Evolutionary conservation across 768 basidiomycete species (phyloP).

Genomic region (Pisolithus microcarpus): DNA sequence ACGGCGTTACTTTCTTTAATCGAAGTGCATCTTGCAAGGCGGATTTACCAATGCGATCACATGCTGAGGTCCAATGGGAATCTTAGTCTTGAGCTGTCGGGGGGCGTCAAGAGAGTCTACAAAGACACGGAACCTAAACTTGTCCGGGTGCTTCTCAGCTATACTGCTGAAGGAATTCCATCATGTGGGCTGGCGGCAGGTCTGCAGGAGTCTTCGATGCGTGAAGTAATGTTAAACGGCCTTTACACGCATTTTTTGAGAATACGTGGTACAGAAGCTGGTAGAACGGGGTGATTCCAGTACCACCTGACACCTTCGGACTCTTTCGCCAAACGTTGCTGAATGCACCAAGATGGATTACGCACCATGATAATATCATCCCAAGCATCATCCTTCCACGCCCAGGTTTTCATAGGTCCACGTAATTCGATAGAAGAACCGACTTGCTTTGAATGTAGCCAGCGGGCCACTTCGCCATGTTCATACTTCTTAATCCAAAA

Average conservation of each 20-base stretch:
- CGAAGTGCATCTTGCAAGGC: constrained; percentile 40
- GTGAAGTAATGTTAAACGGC: constrained; percentile 69
- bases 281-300: constrained; percentile 80
- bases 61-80: constrained; percentile 25
- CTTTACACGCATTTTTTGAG: constrained; percentile 22
- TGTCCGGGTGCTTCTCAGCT: constrained; percentile 46
- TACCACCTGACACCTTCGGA: constrained; percentile 78
- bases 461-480: constrained; percentile 73
- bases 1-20: constrained; percentile 15
- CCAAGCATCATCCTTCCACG: constrained; percentile 50
- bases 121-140: constrained; percentile 52
- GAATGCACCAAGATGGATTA: not conserved
- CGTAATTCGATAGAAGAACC: constrained; percentile 71
- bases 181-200: constrained; percentile 59
- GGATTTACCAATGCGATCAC: constrained; percentile 50
- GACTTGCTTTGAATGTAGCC: constrained; percentile 64
- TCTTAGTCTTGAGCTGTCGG: constrained; percentile 6
- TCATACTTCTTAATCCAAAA: constrained; percentile 82
- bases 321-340: not conserved
- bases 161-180: constrained; percentile 45
- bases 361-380: constrained; percentile 77
- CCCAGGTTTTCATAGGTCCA: constrained; percentile 68
- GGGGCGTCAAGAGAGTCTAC: constrained; percentile 40
- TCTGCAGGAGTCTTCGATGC: constrained; percentile 55
- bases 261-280: constrained; percentile 63